Evolutionary conservation across 1,284 basidiomycete species (phyloP).

Genomic region (Rhizopogon parksii): DNA sequence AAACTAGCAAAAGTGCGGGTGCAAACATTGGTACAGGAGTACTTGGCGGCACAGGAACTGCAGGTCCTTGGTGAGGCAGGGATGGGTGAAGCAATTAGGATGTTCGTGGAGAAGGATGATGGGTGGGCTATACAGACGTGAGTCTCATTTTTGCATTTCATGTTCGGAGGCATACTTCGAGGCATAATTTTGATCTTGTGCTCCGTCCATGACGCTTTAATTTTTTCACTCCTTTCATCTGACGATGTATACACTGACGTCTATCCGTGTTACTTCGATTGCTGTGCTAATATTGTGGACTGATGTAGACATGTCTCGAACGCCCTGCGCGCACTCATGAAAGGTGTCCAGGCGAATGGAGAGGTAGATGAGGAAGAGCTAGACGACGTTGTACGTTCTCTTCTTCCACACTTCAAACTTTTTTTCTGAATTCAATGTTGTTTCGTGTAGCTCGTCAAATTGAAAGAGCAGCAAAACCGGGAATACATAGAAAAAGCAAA

Average conservation of each 20-base stretch:
- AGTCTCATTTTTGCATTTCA: conserved; percentile 23
- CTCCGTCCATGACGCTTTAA: neutral
- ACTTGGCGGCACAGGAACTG: conserved; percentile 82
- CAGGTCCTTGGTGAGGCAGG: conserved; percentile 81
- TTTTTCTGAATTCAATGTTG: neutral
- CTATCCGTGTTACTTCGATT: neutral
- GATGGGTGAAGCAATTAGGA: conserved; percentile 87
- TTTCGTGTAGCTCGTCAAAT: conserved; percentile 50
- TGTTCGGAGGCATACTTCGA: neutral
- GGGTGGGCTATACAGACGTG: conserved; percentile 84
- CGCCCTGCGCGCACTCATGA: conserved; percentile 59
- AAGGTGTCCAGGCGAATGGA: conserved; percentile 54
- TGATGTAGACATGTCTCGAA: conserved; percentile 58
- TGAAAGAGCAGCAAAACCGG: conserved; percentile 60
- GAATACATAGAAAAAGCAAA: conserved; percentile 45
- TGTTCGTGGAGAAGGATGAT: conserved; percentile 94
- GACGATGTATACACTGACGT: neutral
- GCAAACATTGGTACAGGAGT: conserved; percentile 79
- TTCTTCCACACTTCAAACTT: conserved; percentile 1
- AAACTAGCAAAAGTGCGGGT: conserved; percentile 68
- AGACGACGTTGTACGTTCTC: conserved; percentile 57
- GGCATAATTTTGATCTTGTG: neutral
- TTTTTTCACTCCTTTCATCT: neutral
- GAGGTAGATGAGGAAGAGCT: conserved; percentile 71
- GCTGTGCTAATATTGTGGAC: neutral